phyloP scores from a whole-genome alignment of 352 stramenopile genomes.

The Phytophthora gonapodyides region DNA sequence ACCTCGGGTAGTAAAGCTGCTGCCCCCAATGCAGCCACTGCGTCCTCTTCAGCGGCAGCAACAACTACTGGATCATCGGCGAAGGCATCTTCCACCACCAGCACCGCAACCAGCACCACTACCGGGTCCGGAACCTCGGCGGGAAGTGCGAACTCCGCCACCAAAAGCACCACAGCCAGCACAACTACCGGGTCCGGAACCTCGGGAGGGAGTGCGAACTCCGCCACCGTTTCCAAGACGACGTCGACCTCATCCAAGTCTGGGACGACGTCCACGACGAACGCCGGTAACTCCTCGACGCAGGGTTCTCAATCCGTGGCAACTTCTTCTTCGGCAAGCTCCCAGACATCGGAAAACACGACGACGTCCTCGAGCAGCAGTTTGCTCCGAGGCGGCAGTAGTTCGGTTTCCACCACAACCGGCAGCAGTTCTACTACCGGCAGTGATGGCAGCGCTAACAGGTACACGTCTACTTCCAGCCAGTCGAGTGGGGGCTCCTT shows the following conservation, averaged over 20 bases:
- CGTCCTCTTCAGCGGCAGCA: too few species aligned
- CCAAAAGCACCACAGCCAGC: constrained; percentile 1
- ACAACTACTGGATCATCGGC: neutral
- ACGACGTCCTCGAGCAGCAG: constrained; percentile 14
- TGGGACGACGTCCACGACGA: too few species aligned
- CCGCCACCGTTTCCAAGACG: too few species aligned
- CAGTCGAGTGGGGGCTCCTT: constrained; percentile 14
- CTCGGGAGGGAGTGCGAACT: too few species aligned
- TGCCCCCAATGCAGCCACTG: too few species aligned
- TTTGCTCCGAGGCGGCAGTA: constrained; percentile 13
- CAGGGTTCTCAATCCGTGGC: constrained; percentile 4
- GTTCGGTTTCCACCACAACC: neutral
- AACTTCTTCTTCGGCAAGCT: too few species aligned
- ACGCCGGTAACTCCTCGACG: constrained; percentile 7
- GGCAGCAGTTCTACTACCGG: constrained; percentile 4
- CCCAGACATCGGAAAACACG: constrained; percentile 1
- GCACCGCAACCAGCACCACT: neutral
- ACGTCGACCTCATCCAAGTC: too few species aligned
- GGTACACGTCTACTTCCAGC: constrained; percentile 7
- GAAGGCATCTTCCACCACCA: neutral
- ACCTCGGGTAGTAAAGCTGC: neutral
- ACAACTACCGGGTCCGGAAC: constrained; percentile 10
- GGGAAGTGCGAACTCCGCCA: constrained; percentile 2
- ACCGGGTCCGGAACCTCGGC: neutral
- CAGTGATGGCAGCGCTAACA: constrained; percentile 2